Evolutionary conservation across 768 basidiomycete species (phyloP).

Genomic region (Imleria badia): DNA sequence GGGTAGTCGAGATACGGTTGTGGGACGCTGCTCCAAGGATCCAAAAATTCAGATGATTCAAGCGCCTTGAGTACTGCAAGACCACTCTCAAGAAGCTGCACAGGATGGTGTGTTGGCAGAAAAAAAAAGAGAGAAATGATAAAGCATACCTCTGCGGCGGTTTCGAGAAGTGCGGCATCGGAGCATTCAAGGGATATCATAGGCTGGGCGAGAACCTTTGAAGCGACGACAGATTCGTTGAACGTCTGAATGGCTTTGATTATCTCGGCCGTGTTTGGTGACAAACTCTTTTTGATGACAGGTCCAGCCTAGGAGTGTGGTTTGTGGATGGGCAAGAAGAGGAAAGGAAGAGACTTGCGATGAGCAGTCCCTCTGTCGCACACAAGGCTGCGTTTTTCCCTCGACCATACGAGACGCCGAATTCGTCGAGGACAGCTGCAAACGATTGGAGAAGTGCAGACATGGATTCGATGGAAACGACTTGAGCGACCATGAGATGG

Average conservation of each 20-base stretch:
- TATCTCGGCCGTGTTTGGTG: conserved; percentile 62
- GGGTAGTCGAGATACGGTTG: conserved; percentile 62
- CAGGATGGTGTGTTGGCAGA: background rate
- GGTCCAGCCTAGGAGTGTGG: conserved; percentile 58
- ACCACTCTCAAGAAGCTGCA: conserved; percentile 73
- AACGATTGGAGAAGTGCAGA: conserved; percentile 80
- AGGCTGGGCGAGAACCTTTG: conserved; percentile 69
- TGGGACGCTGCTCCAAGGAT: conserved; percentile 54
- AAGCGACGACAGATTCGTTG: conserved; percentile 55
- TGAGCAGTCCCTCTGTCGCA: conserved; percentile 78
- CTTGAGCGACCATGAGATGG: conserved; percentile 72
- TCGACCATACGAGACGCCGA: conserved; percentile 82
- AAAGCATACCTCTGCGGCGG: conserved; percentile 58
- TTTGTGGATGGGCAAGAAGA: background rate
- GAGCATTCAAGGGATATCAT: conserved; percentile 49
- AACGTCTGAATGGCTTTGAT: conserved; percentile 72
- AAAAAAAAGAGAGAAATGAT: background rate
- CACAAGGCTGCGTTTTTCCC: conserved; percentile 80
- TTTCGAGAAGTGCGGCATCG: conserved; percentile 42
- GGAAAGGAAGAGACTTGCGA: conserved; percentile 40
- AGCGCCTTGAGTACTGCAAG: conserved; percentile 61
- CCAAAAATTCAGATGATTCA: conserved; percentile 59
- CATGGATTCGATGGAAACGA: conserved; percentile 79
- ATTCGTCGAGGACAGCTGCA: conserved; percentile 83
- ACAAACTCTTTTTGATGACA: conserved; percentile 57